Percentiles rank a stretch among this genome's conserved stretches.
Conservation (phyloP, 1,284 basidiomycete genomes). For the Ceratobasidium sp. region DNA sequence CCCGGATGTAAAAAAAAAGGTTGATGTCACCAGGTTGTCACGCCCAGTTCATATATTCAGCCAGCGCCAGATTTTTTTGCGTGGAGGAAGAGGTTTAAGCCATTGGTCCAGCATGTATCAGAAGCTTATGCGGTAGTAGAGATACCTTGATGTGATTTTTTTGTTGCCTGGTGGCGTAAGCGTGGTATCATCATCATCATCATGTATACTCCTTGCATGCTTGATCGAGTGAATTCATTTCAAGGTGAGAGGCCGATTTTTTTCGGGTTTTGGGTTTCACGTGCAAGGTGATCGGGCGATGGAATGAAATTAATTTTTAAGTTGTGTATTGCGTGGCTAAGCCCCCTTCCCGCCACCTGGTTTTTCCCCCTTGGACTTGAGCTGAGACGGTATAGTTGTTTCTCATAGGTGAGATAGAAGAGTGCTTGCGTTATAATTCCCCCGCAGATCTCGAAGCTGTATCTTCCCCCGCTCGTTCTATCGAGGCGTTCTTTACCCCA, state of each 20-base stretch:
- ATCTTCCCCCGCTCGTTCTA: background rate
- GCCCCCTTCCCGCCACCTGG: background rate
- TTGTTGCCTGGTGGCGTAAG: background rate
- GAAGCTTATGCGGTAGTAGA: background rate
- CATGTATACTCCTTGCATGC: too few species aligned
- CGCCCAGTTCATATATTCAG: too few species aligned
- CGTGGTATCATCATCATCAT: background rate
- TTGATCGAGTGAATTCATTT: background rate
- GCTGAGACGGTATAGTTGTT: background rate
- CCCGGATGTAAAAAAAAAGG: background rate
- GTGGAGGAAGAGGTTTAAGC: conserved; percentile 1
- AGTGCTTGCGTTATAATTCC: background rate
- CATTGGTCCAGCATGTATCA: conserved; percentile 16
- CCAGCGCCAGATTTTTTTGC: background rate
- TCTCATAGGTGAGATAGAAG: background rate
- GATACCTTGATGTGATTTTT: background rate
- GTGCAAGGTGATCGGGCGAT: background rate
- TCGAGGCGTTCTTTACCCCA: background rate
- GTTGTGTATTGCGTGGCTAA: background rate
- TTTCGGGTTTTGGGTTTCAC: background rate
- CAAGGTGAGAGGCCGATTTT: background rate
- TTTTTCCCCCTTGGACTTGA: too few species aligned
- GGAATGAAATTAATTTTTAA: background rate
- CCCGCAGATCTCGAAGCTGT: background rate
- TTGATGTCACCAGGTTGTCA: background rate